Percentiles rank a stretch among this genome's conserved stretches.
phyloP scores from a whole-genome alignment of 2,329 filamentous ascomycete genomes.

The Cadophora malorum region DNA sequence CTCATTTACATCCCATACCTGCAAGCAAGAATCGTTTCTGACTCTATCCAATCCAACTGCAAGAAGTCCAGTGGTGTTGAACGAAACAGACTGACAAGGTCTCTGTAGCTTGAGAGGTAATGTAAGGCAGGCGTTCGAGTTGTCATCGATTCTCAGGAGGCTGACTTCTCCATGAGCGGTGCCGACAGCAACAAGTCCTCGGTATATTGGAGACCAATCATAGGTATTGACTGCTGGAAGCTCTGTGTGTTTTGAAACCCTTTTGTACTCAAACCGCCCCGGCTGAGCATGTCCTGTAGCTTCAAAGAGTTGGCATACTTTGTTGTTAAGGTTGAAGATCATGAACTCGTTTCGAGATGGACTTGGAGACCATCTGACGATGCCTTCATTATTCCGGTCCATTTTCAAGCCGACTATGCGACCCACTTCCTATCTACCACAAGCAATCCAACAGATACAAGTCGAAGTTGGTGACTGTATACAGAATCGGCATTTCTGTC shows the following conservation, averaged over 20 bases:
- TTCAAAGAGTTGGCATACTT: constrained; percentile 67
- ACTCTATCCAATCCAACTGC: constrained; percentile 83
- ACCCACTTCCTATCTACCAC: background rate
- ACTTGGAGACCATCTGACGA: constrained; percentile 72
- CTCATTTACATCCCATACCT: constrained; percentile 79
- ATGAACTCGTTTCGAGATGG: constrained; percentile 65
- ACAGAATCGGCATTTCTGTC: constrained; percentile 7
- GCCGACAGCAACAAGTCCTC: constrained; percentile 75
- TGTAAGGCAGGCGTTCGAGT: constrained; percentile 67
- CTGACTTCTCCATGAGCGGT: constrained; percentile 78
- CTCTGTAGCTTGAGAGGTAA: constrained; percentile 77
- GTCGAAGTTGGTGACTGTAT: background rate
- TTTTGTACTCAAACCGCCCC: constrained; percentile 63
- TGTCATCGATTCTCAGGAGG: constrained; percentile 74
- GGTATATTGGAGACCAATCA: constrained; percentile 69
- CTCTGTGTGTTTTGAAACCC: constrained; percentile 65
- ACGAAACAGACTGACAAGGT: constrained; percentile 81
- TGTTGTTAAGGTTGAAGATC: constrained; percentile 68
- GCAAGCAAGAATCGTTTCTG: constrained; percentile 80
- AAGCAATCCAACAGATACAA: background rate
- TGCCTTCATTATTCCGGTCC: constrained; percentile 51
- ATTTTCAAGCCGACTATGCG: constrained; percentile 29
- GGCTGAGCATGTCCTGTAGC: constrained; percentile 63
- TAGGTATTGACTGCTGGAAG: constrained; percentile 69
- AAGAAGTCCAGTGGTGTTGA: constrained; percentile 73